These are phyloP conservation scores for Mucor velutinosus DNA, from an alignment of 371 early-diverging fungal genomes.

Conservation along the genomic window DNA sequence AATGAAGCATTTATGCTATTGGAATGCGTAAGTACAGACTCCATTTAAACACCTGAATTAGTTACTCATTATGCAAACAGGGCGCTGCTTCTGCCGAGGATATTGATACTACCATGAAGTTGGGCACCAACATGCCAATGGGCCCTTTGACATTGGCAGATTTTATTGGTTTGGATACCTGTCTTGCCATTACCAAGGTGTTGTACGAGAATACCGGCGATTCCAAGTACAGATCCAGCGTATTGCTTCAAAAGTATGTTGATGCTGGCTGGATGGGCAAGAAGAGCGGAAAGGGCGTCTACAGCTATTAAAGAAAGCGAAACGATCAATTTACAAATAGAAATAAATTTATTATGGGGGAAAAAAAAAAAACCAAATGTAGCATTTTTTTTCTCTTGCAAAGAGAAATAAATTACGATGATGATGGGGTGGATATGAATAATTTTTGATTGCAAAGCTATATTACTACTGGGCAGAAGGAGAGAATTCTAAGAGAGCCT, in stretches of 20 bases:
- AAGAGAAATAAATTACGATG: background rate
- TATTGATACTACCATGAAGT: conserved; percentile 97
- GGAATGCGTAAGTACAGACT: conserved; percentile 67
- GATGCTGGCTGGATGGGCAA: conserved; percentile 98
- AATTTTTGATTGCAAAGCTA: background rate
- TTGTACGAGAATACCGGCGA: conserved; percentile 95
- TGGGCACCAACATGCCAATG: conserved; percentile 97
- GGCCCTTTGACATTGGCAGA: conserved; percentile 97
- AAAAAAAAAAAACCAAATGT: background rate
- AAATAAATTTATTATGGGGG: background rate
- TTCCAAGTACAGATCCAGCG: conserved; percentile 93
- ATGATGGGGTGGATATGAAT: background rate
- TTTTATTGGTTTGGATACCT: conserved; percentile 97
- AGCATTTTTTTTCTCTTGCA: background rate
- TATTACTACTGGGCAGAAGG: background rate
- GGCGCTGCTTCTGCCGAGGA: conserved; percentile 92
- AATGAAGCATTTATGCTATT: conserved; percentile 94
- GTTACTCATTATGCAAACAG: conserved; percentile 39
- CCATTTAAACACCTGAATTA: background rate
- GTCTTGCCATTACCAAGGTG: conserved; percentile 95
- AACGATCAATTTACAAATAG: background rate
- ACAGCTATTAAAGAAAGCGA: conserved; percentile 60
- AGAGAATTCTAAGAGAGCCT: conserved; percentile 12
- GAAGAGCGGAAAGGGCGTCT: conserved; percentile 91
- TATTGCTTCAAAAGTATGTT: conserved; percentile 91